Percentiles rank a stretch among this genome's conserved stretches.
Conservation (phyloP, 108 stramenopile genomes). For the Parietichytrium sp. region DNA sequence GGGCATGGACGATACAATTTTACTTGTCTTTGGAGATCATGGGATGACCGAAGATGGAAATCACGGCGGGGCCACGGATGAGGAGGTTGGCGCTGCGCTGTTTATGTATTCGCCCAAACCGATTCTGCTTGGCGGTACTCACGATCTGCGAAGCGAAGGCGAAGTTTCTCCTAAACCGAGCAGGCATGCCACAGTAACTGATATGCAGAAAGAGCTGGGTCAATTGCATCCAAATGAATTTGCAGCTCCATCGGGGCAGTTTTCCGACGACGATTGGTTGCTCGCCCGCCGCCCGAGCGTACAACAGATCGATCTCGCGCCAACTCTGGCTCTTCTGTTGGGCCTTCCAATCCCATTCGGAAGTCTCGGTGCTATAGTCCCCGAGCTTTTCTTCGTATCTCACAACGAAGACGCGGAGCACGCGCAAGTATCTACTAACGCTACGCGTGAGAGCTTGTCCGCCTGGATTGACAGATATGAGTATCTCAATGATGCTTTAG, state of each 20-base stretch:
- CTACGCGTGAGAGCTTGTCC: no score
- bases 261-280: constrained; percentile 17
- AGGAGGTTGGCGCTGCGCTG: constrained; percentile 86
- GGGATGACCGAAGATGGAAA: constrained; percentile 98
- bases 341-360: constrained; percentile 91
- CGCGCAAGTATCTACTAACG: no score
- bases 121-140: neutral
- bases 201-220: neutral
- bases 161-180: no score
- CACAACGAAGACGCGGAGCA: no score
- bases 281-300: constrained; percentile 59
- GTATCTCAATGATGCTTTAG: constrained; percentile 1
- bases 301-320: constrained; percentile 89
- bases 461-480: neutral
- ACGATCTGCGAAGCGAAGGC: no score
- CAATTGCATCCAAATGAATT: constrained; percentile 7
- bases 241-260: constrained; percentile 43
- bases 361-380: constrained; percentile 81
- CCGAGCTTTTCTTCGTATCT: constrained; percentile 63
- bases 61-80: constrained; percentile 92
- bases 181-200: no score
- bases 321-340: constrained; percentile 80
- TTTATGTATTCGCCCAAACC: constrained; percentile 66
- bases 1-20: constrained; percentile 56
- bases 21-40: constrained; percentile 79